phyloP scores from a whole-genome alignment of 768 basidiomycete genomes.

The Neoboletus subvelutipes region DNA sequence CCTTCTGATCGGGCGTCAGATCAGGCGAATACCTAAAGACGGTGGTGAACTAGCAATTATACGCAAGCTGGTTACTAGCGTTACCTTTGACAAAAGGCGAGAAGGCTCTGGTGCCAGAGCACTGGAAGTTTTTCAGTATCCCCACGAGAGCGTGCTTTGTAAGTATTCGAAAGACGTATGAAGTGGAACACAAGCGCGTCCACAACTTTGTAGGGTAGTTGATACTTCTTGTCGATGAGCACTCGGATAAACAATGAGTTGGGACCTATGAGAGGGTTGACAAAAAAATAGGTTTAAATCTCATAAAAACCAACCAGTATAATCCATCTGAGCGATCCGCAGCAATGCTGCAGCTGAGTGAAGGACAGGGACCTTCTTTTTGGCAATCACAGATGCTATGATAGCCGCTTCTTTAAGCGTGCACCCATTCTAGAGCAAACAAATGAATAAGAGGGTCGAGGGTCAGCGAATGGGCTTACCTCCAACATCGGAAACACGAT shows the following conservation, averaged over 20 bases:
- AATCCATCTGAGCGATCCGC: conserved; percentile 94
- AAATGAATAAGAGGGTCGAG: conserved; percentile 30
- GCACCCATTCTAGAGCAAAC: conserved; percentile 60
- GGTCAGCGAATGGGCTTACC: conserved; percentile 44
- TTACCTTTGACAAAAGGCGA: conserved; percentile 92
- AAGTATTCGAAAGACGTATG: conserved; percentile 90
- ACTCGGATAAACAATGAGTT: conserved; percentile 97
- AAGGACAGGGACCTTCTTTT: conserved; percentile 91
- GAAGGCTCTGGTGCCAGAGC: conserved; percentile 95
- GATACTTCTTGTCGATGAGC: conserved; percentile 95
- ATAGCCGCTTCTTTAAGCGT: conserved; percentile 94
- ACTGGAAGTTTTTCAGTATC: conserved; percentile 88
- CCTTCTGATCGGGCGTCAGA: conserved; percentile 95
- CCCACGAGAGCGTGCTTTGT: conserved; percentile 68
- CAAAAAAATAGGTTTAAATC: background rate
- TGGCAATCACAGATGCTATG: conserved; percentile 85
- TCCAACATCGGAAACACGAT: conserved; percentile 94
- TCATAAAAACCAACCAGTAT: conserved; percentile 58
- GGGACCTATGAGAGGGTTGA: conserved; percentile 50
- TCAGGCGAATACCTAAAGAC: conserved; percentile 81
- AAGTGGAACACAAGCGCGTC: conserved; percentile 98
- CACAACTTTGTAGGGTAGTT: conserved; percentile 95
- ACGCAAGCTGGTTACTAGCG: background rate
- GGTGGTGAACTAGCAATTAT: background rate
- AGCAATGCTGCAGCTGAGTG: conserved; percentile 95